These are phyloP conservation scores for Xanthoparmelia taractica DNA, from an alignment of 495 filamentous ascomycete species.

Conservation along the genomic window DNA sequence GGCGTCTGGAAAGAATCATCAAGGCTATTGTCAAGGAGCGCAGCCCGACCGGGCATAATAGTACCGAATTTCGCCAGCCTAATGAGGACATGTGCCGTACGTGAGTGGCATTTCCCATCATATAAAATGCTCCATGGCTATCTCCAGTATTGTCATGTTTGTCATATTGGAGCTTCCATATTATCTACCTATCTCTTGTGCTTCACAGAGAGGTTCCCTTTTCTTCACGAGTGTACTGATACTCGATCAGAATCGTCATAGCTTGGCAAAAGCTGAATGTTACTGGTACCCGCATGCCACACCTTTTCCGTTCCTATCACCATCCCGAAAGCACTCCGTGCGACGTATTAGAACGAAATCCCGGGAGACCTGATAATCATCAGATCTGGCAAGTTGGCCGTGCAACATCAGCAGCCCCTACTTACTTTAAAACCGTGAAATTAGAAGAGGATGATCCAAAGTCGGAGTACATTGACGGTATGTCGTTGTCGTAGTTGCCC, in stretches of 20 bases:
- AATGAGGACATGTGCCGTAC: constrained; percentile 16
- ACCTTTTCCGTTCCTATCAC: constrained; percentile 20
- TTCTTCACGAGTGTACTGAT: background rate
- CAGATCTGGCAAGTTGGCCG: constrained; percentile 45
- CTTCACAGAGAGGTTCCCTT: background rate
- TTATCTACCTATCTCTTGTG: background rate
- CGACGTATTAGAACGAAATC: constrained; percentile 27
- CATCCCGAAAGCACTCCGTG: background rate
- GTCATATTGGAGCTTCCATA: background rate
- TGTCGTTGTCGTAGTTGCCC: background rate
- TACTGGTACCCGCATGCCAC: background rate
- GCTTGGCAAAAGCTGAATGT: constrained; percentile 14
- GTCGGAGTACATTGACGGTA: constrained; percentile 23
- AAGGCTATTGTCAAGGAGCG: no score
- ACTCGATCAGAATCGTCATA: constrained; percentile 4
- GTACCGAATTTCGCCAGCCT: constrained; percentile 1
- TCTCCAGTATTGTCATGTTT: background rate
- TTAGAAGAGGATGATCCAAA: constrained; percentile 19
- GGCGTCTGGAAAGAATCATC: no score
- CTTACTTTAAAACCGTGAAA: constrained; percentile 39
- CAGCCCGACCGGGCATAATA: no score
- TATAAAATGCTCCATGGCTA: background rate
- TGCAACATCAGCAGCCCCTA: constrained; percentile 45
- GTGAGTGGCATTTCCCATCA: constrained; percentile 6
- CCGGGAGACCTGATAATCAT: constrained; percentile 23